A percentile compares a stretch with the other conserved stretches of the same genome.
phyloP scores from a whole-genome alignment of 2,329 filamentous ascomycete genomes.

The Fusarium nematophilum region DNA sequence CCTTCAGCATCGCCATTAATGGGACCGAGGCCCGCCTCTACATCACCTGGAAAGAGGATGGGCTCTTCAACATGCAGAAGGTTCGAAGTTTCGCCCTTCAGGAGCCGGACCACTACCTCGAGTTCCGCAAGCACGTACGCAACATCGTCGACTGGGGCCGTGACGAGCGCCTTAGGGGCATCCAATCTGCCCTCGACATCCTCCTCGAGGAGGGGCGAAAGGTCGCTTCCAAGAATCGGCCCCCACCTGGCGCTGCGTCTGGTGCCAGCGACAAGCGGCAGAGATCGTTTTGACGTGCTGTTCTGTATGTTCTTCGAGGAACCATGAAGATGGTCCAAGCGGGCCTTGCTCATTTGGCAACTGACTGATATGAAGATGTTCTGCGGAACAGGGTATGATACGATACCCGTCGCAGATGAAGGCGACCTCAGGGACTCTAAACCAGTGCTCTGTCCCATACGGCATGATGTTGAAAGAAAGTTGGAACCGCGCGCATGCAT shows the following conservation, averaged over 20 bases:
- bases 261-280: neutral
- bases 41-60: constrained; percentile 46
- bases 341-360: too few species aligned
- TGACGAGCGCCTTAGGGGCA: constrained; percentile 41
- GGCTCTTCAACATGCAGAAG: constrained; percentile 5
- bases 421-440: too few species aligned
- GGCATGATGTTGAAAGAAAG: too few species aligned
- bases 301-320: too few species aligned
- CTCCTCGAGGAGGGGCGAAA: constrained; percentile 1
- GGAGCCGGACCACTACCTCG: constrained; percentile 40
- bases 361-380: too few species aligned
- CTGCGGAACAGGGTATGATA: too few species aligned
- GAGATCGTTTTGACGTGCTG: constrained; percentile 4
- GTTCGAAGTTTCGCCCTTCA: constrained; percentile 46
- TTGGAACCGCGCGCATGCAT: too few species aligned
- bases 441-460: too few species aligned
- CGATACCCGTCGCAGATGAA: too few species aligned
- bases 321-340: too few species aligned
- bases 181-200: constrained; percentile 30
- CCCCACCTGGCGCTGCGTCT: neutral
- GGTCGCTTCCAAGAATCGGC: neutral
- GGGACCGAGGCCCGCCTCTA: constrained; percentile 48
- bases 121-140: constrained; percentile 47
- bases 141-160: constrained; percentile 53
- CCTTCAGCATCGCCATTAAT: constrained; percentile 46